Base-by-base conservation (phyloP, 257 asterid species). In the Plectranthus barbatus region DNA sequence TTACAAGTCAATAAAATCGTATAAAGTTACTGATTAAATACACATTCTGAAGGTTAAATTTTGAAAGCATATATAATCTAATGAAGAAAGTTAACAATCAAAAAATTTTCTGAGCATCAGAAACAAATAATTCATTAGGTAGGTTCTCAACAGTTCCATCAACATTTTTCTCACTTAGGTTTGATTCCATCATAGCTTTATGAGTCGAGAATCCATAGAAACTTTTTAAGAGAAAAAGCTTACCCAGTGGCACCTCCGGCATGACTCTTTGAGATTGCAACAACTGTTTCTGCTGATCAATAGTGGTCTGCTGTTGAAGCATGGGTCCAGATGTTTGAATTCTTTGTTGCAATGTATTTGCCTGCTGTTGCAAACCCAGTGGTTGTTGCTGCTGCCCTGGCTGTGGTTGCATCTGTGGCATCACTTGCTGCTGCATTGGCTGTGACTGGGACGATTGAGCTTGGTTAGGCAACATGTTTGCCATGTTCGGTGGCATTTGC, bases 401-500 rank as follows among this genome's bases (percentile, higher is more conserved):
- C 75, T 91, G 98, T 68, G 98, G 69, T 61, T 91, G 98, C 33
- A 83, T 76, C 80, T 91, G 98, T 39, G 90, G 79, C 82, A 88
- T 80, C 87, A 91, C 53, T 49, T 91, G 96, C 64, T 91, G 98
- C 68, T 91, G 94, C 56, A 85, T 70, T 59, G 83, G 84, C 76
- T 80, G 95, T 33, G 85, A 68, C 72, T 87, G 94, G 3, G 87
- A 68, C 67, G 76, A 88, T 70, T 83, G 98, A 73, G 79, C 72
- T 79, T 92, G 99, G 69, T 69, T 82, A 34, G 90, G 88, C 68
- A 86, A 66, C 88, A 81, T 76, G 75, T 68, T 79, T 62, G 81
- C 48, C 72, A 70, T 67, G 72, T 60, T 76, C 69, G 78, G 92
- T 74, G 83, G 95, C 81, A 86, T 79, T 80, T 86, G 95, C 76